These are phyloP conservation scores for Quercus lobata DNA, from an alignment of 331 rosid genomes.

Conservation along the genomic window DNA sequence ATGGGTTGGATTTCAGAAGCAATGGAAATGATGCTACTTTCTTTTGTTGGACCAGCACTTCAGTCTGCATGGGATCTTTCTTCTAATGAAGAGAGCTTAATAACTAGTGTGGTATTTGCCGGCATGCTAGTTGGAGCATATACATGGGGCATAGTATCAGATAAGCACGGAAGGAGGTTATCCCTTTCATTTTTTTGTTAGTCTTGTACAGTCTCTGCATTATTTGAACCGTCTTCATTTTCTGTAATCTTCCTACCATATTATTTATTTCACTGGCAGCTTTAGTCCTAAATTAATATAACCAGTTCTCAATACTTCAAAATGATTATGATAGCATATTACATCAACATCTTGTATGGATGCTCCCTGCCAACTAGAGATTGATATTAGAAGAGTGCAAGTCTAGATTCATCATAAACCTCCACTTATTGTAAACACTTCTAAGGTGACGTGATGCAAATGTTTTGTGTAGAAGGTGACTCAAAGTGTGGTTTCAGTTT, in stretches of 20 bases:
- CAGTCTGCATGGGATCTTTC: slow-evolving; percentile 80
- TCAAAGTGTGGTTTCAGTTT: too few species aligned
- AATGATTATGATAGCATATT: not conserved
- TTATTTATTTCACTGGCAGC: not conserved
- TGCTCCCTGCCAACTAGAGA: not conserved
- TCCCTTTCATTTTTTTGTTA: not conserved
- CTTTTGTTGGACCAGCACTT: slow-evolving; percentile 94
- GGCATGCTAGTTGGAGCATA: slow-evolving; percentile 92
- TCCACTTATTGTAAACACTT: not conserved
- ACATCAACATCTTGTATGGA: not conserved
- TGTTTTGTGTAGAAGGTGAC: too few species aligned
- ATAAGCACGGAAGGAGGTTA: slow-evolving; percentile 80
- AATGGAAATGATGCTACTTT: slow-evolving; percentile 98
- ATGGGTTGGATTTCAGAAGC: slow-evolving; percentile 96
- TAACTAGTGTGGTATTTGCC: slow-evolving; percentile 76
- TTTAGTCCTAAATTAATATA: slow-evolving; percentile 1
- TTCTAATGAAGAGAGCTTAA: slow-evolving; percentile 63
- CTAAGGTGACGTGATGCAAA: too few species aligned
- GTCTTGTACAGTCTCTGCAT: not conserved
- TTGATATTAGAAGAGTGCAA: not conserved
- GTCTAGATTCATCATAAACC: not conserved
- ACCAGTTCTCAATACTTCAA: not conserved
- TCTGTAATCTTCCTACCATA: not conserved
- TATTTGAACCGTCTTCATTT: not conserved
- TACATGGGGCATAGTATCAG: slow-evolving; percentile 90